Conservation (phyloP, 306 rosid genomes). For the Prunus fruticosa region DNA sequence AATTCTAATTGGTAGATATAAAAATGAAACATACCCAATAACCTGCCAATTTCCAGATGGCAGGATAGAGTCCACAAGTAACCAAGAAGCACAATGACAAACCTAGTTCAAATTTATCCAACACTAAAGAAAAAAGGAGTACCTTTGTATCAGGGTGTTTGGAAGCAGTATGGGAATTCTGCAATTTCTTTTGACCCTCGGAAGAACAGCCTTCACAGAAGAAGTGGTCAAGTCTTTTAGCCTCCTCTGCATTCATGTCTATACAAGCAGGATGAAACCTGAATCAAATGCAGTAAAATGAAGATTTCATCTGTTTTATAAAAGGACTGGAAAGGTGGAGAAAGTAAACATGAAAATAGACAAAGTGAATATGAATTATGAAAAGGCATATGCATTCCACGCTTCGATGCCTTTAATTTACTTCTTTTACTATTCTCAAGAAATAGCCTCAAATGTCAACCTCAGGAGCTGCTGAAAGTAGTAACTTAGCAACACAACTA, state of each 20-base stretch:
- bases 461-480: neutral
- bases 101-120: constrained; percentile 13
- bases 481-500: neutral
- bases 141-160: constrained; percentile 84
- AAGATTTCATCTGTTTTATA: constrained; percentile 32
- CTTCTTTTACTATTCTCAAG: neutral
- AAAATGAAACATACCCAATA: neutral
- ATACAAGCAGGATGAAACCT: constrained; percentile 99
- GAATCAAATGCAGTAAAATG: constrained; percentile 52
- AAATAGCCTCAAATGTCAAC: neutral
- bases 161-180: constrained; percentile 63
- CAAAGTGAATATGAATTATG: neutral
- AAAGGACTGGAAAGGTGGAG: neutral
- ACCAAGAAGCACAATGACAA: constrained; percentile 4
- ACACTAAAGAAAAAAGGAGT: constrained; percentile 15
- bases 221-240: constrained; percentile 85
- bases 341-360: neutral
- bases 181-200: constrained; percentile 87
- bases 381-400: neutral
- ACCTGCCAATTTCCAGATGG: constrained; percentile 2
- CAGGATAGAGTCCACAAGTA: neutral
- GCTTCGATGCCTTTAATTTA: no score
- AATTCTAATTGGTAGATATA: neutral
- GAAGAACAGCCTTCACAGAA: constrained; percentile 89
- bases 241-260: constrained; percentile 96